Evolutionary conservation across 495 filamentous ascomycete genomes (phyloP), one percentile per base, ranked within the genome.

Genomic region (Xylaria sp.): DNA sequence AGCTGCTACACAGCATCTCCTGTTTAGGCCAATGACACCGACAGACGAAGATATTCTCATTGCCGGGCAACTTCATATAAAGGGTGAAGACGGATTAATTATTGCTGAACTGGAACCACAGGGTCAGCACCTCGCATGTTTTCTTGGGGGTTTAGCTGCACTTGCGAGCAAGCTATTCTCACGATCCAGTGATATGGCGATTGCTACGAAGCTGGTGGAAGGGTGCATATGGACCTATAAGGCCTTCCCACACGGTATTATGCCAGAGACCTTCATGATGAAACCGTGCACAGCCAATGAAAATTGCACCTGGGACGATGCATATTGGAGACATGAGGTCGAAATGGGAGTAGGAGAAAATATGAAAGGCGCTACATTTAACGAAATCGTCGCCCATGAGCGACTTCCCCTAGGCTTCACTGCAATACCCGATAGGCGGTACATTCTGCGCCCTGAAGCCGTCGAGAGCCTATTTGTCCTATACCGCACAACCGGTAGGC

Each of bases 161-260:
- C 81, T 95, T 58, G 93, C 90, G 33, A 87, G 91, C 64, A 90
- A 90, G 75, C 81, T 91, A 5, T 93, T 93, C 69, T 82, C 85
- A 11, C 84, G 88, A 48, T 83, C 88, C 6, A 82, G 84, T 21
- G 91, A 95, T 75, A 76, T 94, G 67, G 85, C 92, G 8, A 83
- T 93, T 46, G 93, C 89, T 15, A 79, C 83, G 48, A 91, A 92
- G 76, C 82, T 95, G 21, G 91, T 91, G 0, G 89, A 93, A 67
- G 93, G 92, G 31, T 95, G 93, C 74, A 88, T 93, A 14, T 95
- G 91, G 92, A 87, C 90, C 1, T 95, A 95, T 76, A 85, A 90
- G 68, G 82, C 87, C n/a, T 91, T 91, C 70, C 71, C 75, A 21
- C 89, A 89, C 0, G 92, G 92, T 8, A 90, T 95, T 72, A 93